Evolutionary conservation across 257 asterid species (phyloP), one percentile per base, ranked within the genome.

Genomic region (Fraxinus excelsior): DNA sequence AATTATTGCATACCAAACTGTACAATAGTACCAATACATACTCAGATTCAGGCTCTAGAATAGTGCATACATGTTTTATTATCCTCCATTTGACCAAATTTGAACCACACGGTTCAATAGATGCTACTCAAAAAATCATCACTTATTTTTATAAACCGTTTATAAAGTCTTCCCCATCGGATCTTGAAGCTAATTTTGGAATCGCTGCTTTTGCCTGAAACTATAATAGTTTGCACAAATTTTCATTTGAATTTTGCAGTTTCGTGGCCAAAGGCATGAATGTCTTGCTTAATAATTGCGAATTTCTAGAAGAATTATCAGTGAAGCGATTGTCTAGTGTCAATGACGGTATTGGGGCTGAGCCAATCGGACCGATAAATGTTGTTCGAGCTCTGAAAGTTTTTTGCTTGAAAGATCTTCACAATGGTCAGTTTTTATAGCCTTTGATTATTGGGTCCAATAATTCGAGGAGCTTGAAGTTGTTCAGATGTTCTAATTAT

Each of bases 401-500:
- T 42, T 84, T 94, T 69, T 88, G 97, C 70, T 81, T 94, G 18
- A 94, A 94, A 71, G 96, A 92, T 79, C 93, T 94, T 42, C 86
- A 88, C 78, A 88, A 94, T 70, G 98, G 96, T 5, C 96, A 89
- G 82, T 88, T 92, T 75, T 94, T 94, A 37, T 90, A 91, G 77
- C 94, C 94, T 16, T 53, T 94, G 83, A 92, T 94, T 25, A 74
- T 80, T 1, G 97, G 92, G 72, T 86, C 97, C 0, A 92, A 81
- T 81, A 89, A 86, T 73, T 82, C 92, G 85, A 82, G 78, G 31
- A 28, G 31, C 2, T 28, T 94, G 84, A 94, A 89, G 89, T 71
- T 94, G 67, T 89, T 94, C 76, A 86, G 97, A 49, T 92, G 98
- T 82, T 86, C 97, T 3, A 94, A 94, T 88, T 94, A 97, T 97